These are phyloP conservation scores for Fragosphaeria purpurea DNA, from an alignment of 2,329 filamentous ascomycete species.

Conservation along the genomic window DNA sequence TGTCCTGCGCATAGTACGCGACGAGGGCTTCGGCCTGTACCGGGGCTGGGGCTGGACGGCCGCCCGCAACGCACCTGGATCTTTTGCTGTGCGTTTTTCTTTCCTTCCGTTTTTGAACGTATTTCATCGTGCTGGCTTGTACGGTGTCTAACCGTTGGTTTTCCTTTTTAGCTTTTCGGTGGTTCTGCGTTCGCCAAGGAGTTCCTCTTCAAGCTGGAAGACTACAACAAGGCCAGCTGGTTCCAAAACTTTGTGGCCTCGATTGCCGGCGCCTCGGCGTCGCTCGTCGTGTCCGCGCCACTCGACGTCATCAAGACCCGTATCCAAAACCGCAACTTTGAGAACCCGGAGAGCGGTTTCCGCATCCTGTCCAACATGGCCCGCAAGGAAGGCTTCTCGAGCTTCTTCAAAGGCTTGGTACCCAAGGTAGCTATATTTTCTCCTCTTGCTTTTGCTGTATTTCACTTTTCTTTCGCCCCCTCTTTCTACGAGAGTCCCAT, in stretches of 20 bases:
- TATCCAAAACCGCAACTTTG: slow-evolving; percentile 98
- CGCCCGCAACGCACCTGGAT: slow-evolving; percentile 90
- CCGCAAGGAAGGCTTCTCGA: slow-evolving; percentile 71
- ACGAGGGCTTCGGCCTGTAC: slow-evolving; percentile 94
- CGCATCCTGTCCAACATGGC: slow-evolving; percentile 88
- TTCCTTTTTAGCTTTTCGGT: slow-evolving; percentile 67
- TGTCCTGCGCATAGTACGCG: slow-evolving; percentile 76
- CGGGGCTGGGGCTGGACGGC: slow-evolving; percentile 97
- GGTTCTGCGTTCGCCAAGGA: slow-evolving; percentile 96
- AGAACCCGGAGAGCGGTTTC: slow-evolving; percentile 92
- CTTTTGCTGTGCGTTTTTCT: slow-evolving; percentile 67
- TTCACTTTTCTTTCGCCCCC: too few species aligned
- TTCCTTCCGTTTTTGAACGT: background rate
- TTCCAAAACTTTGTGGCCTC: slow-evolving; percentile 95
- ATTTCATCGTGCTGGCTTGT: background rate
- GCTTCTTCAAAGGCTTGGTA: slow-evolving; percentile 96
- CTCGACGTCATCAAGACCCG: slow-evolving; percentile 97
- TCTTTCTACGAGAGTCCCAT: too few species aligned
- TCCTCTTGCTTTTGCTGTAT: too few species aligned
- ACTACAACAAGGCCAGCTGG: slow-evolving; percentile 95
- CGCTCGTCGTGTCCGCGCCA: slow-evolving; percentile 90
- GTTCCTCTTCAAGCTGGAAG: slow-evolving; percentile 77
- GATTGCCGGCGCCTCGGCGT: slow-evolving; percentile 87
- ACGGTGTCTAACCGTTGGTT: slow-evolving; percentile 11
- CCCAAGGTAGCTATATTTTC: slow-evolving; percentile 56